phyloP scores from a whole-genome alignment of 441 rosid genomes.

The Hura crepitans region DNA sequence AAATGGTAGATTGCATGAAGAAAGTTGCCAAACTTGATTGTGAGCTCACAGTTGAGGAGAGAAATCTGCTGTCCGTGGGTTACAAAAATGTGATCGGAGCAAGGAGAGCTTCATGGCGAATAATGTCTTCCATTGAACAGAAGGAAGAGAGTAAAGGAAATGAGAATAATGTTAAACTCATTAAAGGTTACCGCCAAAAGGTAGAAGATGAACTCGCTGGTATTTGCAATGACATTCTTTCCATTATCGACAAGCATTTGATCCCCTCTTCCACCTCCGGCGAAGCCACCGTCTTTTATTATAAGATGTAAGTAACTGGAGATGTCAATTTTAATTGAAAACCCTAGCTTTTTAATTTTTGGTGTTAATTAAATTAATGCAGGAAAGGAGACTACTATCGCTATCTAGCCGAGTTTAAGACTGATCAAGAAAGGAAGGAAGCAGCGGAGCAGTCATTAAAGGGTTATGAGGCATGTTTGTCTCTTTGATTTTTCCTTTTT shows the following conservation, averaged over 20 bases:
- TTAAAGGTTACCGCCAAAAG: slow-evolving; percentile 80
- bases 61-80: slow-evolving; percentile 85
- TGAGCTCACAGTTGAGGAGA: slow-evolving; percentile 82
- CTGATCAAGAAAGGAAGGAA: slow-evolving; percentile 90
- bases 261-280: slow-evolving; percentile 80
- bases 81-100: slow-evolving; percentile 95
- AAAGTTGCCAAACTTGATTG: slow-evolving; percentile 72
- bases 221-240: slow-evolving; percentile 76
- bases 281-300: slow-evolving; percentile 96
- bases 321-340: too few species aligned
- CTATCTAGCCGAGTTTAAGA: slow-evolving; percentile 96
- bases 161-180: slow-evolving; percentile 68
- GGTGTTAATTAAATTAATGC: too few species aligned
- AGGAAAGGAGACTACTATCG: slow-evolving; percentile 99
- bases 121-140: slow-evolving; percentile 92
- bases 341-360: too few species aligned
- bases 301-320: slow-evolving; percentile 77
- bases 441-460: slow-evolving; percentile 90
- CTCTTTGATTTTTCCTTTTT: too few species aligned
- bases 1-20: slow-evolving; percentile 97
- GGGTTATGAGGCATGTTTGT: slow-evolving; percentile 89
- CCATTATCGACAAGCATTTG: slow-evolving; percentile 79
- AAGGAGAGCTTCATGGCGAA: slow-evolving; percentile 84
- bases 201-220: slow-evolving; percentile 94
- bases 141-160: slow-evolving; percentile 85